phyloP scores from a whole-genome alignment of 2,329 filamentous ascomycete genomes.

The Colletotrichum plurivorum region DNA sequence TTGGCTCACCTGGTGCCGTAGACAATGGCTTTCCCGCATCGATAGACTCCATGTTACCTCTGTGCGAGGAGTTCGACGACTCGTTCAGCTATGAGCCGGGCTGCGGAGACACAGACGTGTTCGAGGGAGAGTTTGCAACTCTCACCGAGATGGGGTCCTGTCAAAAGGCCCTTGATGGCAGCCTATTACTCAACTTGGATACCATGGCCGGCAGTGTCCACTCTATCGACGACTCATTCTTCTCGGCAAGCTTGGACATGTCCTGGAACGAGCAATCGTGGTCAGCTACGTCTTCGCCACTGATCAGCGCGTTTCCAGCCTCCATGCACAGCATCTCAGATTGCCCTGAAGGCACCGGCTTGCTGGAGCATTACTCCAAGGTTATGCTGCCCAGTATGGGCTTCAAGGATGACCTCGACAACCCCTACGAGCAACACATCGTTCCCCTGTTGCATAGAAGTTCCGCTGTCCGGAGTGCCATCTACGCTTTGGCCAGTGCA shows the following conservation, averaged over 20 bases:
- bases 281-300: constrained; percentile 21
- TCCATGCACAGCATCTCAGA: constrained; percentile 8
- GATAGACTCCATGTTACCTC: constrained; percentile 11
- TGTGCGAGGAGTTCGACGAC: constrained; percentile 21
- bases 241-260: constrained; percentile 20
- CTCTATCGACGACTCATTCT: constrained; percentile 21
- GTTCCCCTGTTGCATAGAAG: constrained; percentile 32
- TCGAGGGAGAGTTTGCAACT: constrained; percentile 16
- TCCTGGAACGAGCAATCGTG: constrained; percentile 27
- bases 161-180: constrained; percentile 2
- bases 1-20: constrained; percentile 7
- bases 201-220: constrained; percentile 9
- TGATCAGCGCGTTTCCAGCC: constrained; percentile 14
- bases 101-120: not conserved
- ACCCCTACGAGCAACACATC: constrained; percentile 32
- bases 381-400: constrained; percentile 28
- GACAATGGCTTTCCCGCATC: constrained; percentile 14
- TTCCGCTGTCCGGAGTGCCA: constrained; percentile 34
- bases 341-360: constrained; percentile 29
- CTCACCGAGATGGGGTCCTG: constrained; percentile 6
- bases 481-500: constrained; percentile 37
- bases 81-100: constrained; percentile 9
- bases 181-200: constrained; percentile 4
- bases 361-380: constrained; percentile 37
- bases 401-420: constrained; percentile 16